These are phyloP conservation scores for Hanseniaspora uvarum DNA, from an alignment of 1,139 yeast genomes.

Conservation along the genomic window DNA sequence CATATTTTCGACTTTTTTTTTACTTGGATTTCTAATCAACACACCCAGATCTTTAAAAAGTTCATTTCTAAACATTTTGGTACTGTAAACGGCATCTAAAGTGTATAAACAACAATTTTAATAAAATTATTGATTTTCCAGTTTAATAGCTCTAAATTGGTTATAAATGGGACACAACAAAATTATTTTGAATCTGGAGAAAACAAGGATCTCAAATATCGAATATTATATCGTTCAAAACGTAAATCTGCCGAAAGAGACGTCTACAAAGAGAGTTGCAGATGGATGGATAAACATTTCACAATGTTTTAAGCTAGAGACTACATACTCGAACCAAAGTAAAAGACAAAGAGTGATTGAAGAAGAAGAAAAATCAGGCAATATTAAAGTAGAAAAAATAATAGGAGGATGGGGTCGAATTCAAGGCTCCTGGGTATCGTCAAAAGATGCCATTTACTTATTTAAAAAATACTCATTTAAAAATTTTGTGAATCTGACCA, in stretches of 20 bases:
- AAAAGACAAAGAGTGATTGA: conserved; percentile 76
- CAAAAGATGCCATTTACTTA: conserved; percentile 42
- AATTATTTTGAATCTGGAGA: conserved; percentile 7
- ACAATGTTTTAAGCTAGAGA: conserved; percentile 78
- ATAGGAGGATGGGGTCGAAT: conserved; percentile 94
- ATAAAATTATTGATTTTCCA: background rate
- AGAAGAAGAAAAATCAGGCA: conserved; percentile 71
- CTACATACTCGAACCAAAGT: conserved; percentile 58
- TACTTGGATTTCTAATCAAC: background rate
- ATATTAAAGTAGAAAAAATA: conserved; percentile 60
- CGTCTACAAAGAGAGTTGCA: conserved; percentile 57
- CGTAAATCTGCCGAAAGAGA: conserved; percentile 17
- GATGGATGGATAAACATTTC: conserved; percentile 90
- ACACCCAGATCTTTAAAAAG: background rate
- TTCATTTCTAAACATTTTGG: too few relatives aligned
- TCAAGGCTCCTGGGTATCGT: conserved; percentile 91
- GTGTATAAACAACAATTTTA: background rate
- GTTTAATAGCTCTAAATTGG: conserved; percentile 24
- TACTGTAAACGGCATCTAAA: background rate
- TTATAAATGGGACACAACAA: conserved; percentile 18
- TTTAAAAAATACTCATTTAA: conserved; percentile 47
- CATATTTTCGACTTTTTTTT: too few relatives aligned
- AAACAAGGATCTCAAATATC: conserved; percentile 12
- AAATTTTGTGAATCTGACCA: conserved; percentile 44
- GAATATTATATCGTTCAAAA: conserved; percentile 11